phyloP scores from a whole-genome alignment of 805 yeast species.

The Metschnikowia santaceciliae region DNA sequence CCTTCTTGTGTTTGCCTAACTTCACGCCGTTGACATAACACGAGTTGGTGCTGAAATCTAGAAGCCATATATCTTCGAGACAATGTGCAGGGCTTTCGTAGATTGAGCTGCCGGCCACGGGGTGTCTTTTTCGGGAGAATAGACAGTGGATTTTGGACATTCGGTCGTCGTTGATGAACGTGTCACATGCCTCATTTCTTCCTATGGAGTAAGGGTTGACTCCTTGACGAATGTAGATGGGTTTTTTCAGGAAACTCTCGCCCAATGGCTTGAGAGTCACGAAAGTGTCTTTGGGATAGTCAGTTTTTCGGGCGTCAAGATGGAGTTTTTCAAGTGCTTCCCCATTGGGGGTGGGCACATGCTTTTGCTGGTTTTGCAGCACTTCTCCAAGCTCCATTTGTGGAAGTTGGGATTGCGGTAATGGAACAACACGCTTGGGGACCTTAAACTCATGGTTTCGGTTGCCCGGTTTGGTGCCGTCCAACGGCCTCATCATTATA shows the following conservation, averaged over 20 bases:
- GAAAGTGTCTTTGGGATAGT: constrained; percentile 57
- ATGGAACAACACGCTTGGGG: constrained; percentile 41
- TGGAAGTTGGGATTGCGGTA: constrained; percentile 35
- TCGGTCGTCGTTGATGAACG: constrained; percentile 63
- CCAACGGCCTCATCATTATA: constrained; percentile 41
- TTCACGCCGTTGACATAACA: constrained; percentile 62
- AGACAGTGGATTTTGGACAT: constrained; percentile 84
- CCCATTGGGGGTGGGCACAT: background rate
- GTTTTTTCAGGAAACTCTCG: constrained; percentile 42
- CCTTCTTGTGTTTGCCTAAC: constrained; percentile 61
- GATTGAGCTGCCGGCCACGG: constrained; percentile 44
- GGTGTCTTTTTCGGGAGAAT: constrained; percentile 59
- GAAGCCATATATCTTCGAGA: constrained; percentile 71
- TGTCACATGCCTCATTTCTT: constrained; percentile 59
- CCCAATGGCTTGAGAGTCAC: constrained; percentile 53
- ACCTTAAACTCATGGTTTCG: constrained; percentile 36
- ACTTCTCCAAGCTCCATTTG: background rate
- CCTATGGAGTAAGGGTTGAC: constrained; percentile 70
- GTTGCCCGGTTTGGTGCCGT: constrained; percentile 18
- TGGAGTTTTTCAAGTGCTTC: no score
- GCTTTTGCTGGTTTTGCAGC: background rate
- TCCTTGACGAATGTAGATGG: constrained; percentile 63
- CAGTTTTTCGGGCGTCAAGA: no score
- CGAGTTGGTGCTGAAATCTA: constrained; percentile 77
- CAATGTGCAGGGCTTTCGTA: constrained; percentile 72